Base-by-base conservation (phyloP, 164 flowering plant genomes). In the Santalum album region DNA sequence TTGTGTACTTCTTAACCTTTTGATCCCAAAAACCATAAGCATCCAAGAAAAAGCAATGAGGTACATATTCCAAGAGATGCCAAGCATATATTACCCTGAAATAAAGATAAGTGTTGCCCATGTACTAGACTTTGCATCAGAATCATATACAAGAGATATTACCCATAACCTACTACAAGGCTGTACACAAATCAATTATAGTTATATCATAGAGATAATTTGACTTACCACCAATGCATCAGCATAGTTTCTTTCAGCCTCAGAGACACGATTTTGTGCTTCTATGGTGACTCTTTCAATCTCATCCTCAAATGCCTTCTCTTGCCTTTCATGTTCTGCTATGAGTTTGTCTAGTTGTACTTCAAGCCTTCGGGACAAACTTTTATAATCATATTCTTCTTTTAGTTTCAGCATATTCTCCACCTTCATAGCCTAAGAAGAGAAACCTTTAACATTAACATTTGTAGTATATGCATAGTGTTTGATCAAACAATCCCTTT, bases 331-430 rank as follows among this genome's bases (percentile, higher is more conserved):
- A 70, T 83, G 70, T 54, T 94, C 97, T 12, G 78, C 88, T 69
- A 81, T 78, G 29, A 90, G 76, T 64, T 79, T 83, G 65, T 94
- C 97, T 36, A 94, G 29, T 68, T 90, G 92, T 51, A 85, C 65
- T 40, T 86, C 97, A 63, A 90, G 83, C 72, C 76, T 75, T 75
- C 88, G 75, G 16, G 90, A 74, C 66, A 94, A 71, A 66, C 99
- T 86, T 72, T 94, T 90, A 73, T 94, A 94, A 66, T 94, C 99
- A 63, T 83, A 94, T 61, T 94, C 99, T 60, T 94, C 99, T 74
- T 90, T 94, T 40, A 94, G 51, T 66, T 82, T 94, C 72, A 94
- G 59, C 99, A 94, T 90, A 66, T 90, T 87, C 74, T 94, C 92
- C 63, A 94, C 97, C 68, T 83, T 94, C 99, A 92, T 94, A 59